These are phyloP conservation scores for Nemania diffusa DNA, from an alignment of 2,329 filamentous ascomycete genomes.

Conservation along the genomic window DNA sequence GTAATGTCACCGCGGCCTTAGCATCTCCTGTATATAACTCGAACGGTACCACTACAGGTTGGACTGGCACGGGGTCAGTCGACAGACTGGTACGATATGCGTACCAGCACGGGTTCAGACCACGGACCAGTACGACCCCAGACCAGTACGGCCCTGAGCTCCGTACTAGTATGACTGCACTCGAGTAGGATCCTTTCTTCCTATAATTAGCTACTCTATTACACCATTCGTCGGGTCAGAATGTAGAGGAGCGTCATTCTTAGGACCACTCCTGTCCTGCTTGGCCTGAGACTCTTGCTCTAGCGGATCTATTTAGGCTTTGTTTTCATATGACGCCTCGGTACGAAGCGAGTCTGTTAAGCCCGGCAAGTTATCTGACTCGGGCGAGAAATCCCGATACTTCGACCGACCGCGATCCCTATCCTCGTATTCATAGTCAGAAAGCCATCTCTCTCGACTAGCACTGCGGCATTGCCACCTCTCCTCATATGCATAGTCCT, in stretches of 20 bases:
- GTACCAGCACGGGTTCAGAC: too few relatives aligned
- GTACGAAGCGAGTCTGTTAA: background rate
- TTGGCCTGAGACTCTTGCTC: slow-evolving; percentile 1
- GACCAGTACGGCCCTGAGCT: too few relatives aligned
- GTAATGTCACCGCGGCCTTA: background rate
- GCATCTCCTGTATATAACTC: background rate
- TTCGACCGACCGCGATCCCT: slow-evolving; percentile 4
- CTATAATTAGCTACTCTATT: background rate
- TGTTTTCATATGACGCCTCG: background rate
- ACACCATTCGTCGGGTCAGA: background rate
- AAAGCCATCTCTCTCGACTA: slow-evolving; percentile 2
- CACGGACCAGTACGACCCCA: too few relatives aligned
- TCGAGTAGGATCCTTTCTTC: background rate
- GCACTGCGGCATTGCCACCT: slow-evolving; percentile 1
- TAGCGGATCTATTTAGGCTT: background rate
- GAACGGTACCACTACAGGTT: background rate
- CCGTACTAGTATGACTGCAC: too few relatives aligned
- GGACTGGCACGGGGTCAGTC: too few relatives aligned
- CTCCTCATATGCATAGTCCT: slow-evolving; percentile 8
- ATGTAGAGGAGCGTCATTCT: background rate
- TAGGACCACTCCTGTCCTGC: background rate
- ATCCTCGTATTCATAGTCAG: slow-evolving; percentile 3
- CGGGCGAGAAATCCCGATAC: slow-evolving; percentile 1
- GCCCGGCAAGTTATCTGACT: background rate
- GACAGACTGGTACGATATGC: too few relatives aligned